Percentiles rank a stretch among this genome's conserved stretches.
These are phyloP conservation scores for Spathaspora sp. DNA, from an alignment of 805 yeast species.

Conservation along the genomic window DNA sequence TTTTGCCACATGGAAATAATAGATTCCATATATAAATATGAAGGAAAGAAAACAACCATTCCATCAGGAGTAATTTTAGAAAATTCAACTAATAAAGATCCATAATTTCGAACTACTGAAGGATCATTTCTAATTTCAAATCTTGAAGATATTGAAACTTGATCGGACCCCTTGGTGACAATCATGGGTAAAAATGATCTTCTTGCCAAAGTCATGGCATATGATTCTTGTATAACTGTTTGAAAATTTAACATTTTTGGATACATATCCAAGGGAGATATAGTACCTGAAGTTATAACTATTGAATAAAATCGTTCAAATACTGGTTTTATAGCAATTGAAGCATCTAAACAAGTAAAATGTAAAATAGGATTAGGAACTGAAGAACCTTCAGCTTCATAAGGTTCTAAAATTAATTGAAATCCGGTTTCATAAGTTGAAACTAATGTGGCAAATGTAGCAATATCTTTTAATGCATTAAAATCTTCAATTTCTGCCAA, in stretches of 20 bases:
- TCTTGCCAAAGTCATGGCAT: slow-evolving; percentile 91
- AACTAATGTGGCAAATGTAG: slow-evolving; percentile 93
- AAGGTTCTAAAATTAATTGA: slow-evolving; percentile 88
- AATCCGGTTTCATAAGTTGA: slow-evolving; percentile 95
- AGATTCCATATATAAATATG: slow-evolving; percentile 95
- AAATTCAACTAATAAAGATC: slow-evolving; percentile 86
- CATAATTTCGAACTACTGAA: slow-evolving; percentile 94
- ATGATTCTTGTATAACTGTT: slow-evolving; percentile 90
- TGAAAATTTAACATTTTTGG: slow-evolving; percentile 94
- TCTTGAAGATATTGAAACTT: slow-evolving; percentile 92
- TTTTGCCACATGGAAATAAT: slow-evolving; percentile 98
- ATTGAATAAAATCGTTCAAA: slow-evolving; percentile 91
- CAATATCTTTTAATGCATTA: slow-evolving; percentile 89
- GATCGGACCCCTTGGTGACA: slow-evolving; percentile 97
- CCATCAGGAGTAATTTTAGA: slow-evolving; percentile 98
- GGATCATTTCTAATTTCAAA: slow-evolving; percentile 98
- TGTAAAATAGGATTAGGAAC: slow-evolving; percentile 95
- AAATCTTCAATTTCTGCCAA: slow-evolving; percentile 87
- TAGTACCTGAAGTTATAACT: slow-evolving; percentile 95
- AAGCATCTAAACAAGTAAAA: slow-evolving; percentile 94
- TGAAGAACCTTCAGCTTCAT: slow-evolving; percentile 86
- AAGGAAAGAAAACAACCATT: slow-evolving; percentile 94
- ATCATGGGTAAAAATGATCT: slow-evolving; percentile 92
- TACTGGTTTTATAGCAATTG: slow-evolving; percentile 95
- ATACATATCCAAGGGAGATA: slow-evolving; percentile 97